A percentile compares a stretch with the other conserved stretches of the same genome.
Evolutionary conservation across 371 early-diverging fungal species (phyloP).

Genomic region (Sporodiniella umbellata): DNA sequence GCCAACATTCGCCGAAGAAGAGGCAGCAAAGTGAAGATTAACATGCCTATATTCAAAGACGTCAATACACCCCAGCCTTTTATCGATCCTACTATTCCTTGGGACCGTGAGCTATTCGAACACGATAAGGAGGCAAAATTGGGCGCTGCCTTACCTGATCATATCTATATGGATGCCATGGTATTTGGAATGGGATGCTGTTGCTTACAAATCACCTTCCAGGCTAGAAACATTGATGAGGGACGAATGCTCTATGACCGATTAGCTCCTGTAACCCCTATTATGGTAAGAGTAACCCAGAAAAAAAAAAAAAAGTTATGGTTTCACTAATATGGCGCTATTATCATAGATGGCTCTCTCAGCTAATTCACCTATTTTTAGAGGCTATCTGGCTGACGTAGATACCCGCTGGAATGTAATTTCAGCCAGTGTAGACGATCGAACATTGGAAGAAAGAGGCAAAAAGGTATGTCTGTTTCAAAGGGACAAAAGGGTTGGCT

Average conservation of each 20-base stretch:
- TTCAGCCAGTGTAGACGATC: slow-evolving; percentile 92
- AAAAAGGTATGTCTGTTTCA: slow-evolving; percentile 46
- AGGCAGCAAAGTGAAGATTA: slow-evolving; percentile 90
- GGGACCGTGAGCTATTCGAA: slow-evolving; percentile 53
- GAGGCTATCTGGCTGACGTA: slow-evolving; percentile 94
- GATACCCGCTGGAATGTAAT: slow-evolving; percentile 99
- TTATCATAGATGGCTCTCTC: slow-evolving; percentile 92
- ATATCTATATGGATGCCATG: slow-evolving; percentile 99
- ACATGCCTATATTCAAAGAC: slow-evolving; percentile 82
- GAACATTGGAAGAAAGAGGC: slow-evolving; percentile 94
- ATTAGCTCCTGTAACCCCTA: slow-evolving; percentile 89
- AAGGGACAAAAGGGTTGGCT: not conserved
- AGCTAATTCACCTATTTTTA: slow-evolving; percentile 92
- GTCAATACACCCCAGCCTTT: slow-evolving; percentile 87
- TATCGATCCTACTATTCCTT: slow-evolving; percentile 82
- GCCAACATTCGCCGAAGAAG: slow-evolving; percentile 93
- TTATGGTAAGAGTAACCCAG: slow-evolving; percentile 60
- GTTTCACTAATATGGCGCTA: not conserved
- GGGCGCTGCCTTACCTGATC: slow-evolving; percentile 83
- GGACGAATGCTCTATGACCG: slow-evolving; percentile 96
- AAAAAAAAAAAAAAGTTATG: not conserved
- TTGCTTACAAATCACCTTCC: slow-evolving; percentile 98
- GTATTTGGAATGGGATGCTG: slow-evolving; percentile 99
- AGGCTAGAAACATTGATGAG: slow-evolving; percentile 94
- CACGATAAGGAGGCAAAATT: slow-evolving; percentile 65